Percentiles rank a stretch among this genome's conserved stretches.
phyloP scores from a whole-genome alignment of 2,329 filamentous ascomycete genomes.

The Sarocladiaceae sp. region DNA sequence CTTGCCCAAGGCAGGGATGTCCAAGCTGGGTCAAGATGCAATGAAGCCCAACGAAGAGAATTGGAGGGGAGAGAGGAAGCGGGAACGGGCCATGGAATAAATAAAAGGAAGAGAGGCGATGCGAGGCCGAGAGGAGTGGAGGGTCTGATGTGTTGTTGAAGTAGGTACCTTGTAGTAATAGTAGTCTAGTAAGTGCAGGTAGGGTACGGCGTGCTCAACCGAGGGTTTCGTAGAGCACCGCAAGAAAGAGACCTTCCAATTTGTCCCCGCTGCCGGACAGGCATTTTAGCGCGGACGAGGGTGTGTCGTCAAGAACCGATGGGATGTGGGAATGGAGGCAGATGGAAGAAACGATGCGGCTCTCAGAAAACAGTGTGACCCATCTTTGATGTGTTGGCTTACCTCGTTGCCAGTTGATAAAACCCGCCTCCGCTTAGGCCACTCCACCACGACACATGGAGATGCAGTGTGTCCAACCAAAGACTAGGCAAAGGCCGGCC shows the following conservation, averaged over 20 bases:
- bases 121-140: constrained; percentile 13
- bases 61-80: constrained; percentile 12
- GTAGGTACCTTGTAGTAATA: too few species aligned
- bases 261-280: constrained; percentile 57
- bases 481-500: neutral
- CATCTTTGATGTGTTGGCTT: constrained; percentile 86
- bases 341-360: constrained; percentile 59
- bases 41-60: constrained; percentile 43
- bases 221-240: constrained; percentile 27
- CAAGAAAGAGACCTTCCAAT: constrained; percentile 39
- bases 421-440: constrained; percentile 53
- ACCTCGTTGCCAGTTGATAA: constrained; percentile 74
- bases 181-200: neutral
- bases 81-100: too few species aligned
- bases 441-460: constrained; percentile 54
- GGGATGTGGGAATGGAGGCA: constrained; percentile 31
- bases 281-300: constrained; percentile 44
- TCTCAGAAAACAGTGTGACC: constrained; percentile 59
- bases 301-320: constrained; percentile 35
- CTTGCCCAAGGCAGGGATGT: constrained; percentile 5
- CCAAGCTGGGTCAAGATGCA: constrained; percentile 34
- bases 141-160: constrained; percentile 26
- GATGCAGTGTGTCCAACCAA: constrained; percentile 30
- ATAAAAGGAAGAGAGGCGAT: constrained; percentile 23
- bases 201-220: constrained; percentile 2